A percentile compares a stretch with the other conserved stretches of the same genome.
Evolutionary conservation across 371 early-diverging fungal genomes (phyloP).

Genomic region (Mycotypha africana): DNA sequence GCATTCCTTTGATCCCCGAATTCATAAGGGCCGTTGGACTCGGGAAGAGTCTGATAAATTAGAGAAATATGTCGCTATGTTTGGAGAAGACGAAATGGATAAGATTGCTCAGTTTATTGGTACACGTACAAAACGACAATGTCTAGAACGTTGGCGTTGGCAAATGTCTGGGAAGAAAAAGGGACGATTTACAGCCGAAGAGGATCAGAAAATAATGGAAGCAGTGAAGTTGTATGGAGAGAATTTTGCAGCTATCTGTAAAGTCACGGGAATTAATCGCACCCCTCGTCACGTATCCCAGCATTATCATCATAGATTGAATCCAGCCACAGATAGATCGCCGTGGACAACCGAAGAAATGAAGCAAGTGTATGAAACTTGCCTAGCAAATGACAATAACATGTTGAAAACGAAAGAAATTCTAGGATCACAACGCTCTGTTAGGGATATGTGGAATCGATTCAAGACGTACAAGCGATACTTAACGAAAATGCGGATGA

Average conservation of each 20-base stretch:
- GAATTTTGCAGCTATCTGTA: slow-evolving; percentile 26
- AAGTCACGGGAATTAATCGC: slow-evolving; percentile 22
- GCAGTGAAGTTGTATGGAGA: slow-evolving; percentile 32
- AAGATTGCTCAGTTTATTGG: slow-evolving; percentile 12
- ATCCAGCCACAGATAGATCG: slow-evolving; percentile 27
- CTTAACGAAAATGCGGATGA: neutral
- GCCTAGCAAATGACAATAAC: slow-evolving; percentile 1
- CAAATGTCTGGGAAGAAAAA: slow-evolving; percentile 11
- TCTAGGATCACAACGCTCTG: slow-evolving; percentile 13
- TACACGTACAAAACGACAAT: slow-evolving; percentile 27
- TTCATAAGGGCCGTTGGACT: slow-evolving; percentile 34
- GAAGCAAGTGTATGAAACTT: slow-evolving; percentile 8
- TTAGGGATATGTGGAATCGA: slow-evolving; percentile 41
- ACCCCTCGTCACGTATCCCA: slow-evolving; percentile 36
- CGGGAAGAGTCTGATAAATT: slow-evolving; percentile 18
- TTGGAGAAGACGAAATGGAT: slow-evolving; percentile 15
- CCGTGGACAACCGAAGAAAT: slow-evolving; percentile 33
- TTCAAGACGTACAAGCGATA: neutral
- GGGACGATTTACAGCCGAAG: slow-evolving; percentile 28
- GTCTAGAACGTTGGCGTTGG: slow-evolving; percentile 37
- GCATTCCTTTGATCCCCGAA: slow-evolving; percentile 20
- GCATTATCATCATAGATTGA: slow-evolving; percentile 29
- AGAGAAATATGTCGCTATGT: neutral
- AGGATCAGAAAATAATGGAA: slow-evolving; percentile 21
- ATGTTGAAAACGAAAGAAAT: slow-evolving; percentile 21